Percentiles rank a stretch among this genome's conserved stretches.
Conservation (phyloP, 176 grass and related monocot species). For the Otatea glauca region DNA sequence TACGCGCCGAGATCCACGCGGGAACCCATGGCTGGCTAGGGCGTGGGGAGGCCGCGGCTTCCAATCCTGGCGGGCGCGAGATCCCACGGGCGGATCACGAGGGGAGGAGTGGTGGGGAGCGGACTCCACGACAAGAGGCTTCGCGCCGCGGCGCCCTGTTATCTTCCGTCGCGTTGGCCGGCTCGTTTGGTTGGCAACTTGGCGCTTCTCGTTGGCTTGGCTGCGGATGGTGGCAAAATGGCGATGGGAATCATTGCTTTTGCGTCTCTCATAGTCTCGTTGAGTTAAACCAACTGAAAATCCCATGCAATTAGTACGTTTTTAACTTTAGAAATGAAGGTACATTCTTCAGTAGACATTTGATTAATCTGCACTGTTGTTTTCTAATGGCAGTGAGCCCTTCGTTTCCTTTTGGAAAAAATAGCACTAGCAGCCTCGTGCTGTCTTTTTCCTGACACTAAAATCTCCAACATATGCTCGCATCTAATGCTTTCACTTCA, state of each 20-base stretch:
- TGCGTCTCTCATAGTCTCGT: neutral
- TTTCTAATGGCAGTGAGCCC: neutral
- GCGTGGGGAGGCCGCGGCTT: slow-evolving; percentile 34
- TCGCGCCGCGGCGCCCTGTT: slow-evolving; percentile 33
- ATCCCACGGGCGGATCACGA: slow-evolving; percentile 54
- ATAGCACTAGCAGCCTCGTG: neutral
- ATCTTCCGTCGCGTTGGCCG: slow-evolving; percentile 6
- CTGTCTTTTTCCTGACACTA: neutral
- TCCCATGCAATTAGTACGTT: slow-evolving; percentile 2
- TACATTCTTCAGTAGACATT: too few species aligned
- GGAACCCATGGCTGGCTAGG: slow-evolving; percentile 32
- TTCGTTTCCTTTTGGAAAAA: neutral
- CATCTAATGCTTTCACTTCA: neutral
- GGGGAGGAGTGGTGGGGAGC: neutral
- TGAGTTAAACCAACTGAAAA: neutral
- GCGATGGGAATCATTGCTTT: neutral
- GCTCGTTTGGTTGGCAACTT: slow-evolving; percentile 31
- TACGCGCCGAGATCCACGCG: slow-evolving; percentile 51
- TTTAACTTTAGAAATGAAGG: neutral
- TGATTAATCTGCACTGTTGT: neutral
- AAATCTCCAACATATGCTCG: neutral
- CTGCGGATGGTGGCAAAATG: neutral
- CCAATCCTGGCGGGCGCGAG: slow-evolving; percentile 44
- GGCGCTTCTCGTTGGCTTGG: slow-evolving; percentile 34
- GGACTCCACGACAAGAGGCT: slow-evolving; percentile 36